These are phyloP conservation scores for Diaporthe ampelina DNA, from an alignment of 2,329 filamentous ascomycete genomes.

Conservation along the genomic window DNA sequence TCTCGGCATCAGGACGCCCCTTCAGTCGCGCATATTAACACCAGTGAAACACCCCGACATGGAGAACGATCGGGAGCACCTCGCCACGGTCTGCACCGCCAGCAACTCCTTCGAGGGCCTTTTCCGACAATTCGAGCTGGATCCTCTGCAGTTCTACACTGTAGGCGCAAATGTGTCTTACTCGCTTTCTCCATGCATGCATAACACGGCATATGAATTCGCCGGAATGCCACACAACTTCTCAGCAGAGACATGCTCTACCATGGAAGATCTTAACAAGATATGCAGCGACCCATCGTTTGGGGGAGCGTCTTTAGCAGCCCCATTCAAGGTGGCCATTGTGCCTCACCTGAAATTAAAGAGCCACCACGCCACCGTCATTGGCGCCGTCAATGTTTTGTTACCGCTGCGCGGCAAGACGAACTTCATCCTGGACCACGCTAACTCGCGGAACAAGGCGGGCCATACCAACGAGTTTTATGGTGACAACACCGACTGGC, in stretches of 20 bases:
- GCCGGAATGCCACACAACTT: slow-evolving; percentile 79
- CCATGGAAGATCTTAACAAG: slow-evolving; percentile 71
- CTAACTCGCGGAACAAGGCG: slow-evolving; percentile 70
- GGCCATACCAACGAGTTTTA: slow-evolving; percentile 75
- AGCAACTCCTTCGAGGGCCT: slow-evolving; percentile 70
- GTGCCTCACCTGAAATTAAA: slow-evolving; percentile 74
- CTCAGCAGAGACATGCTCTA: slow-evolving; percentile 69
- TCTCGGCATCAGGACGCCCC: slow-evolving; percentile 57
- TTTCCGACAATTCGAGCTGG: slow-evolving; percentile 72
- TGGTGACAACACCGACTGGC: slow-evolving; percentile 63
- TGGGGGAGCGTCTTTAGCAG: slow-evolving; percentile 74
- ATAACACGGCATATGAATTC: slow-evolving; percentile 75
- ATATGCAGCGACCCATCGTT: slow-evolving; percentile 73
- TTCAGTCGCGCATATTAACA: slow-evolving; percentile 65
- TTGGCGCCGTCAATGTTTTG: slow-evolving; percentile 80
- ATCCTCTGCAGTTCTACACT: slow-evolving; percentile 77
- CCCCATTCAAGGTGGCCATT: slow-evolving; percentile 79
- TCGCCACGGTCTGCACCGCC: slow-evolving; percentile 66
- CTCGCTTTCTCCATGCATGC: slow-evolving; percentile 80
- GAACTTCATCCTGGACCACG: slow-evolving; percentile 65
- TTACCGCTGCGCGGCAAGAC: slow-evolving; percentile 72
- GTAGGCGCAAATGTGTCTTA: slow-evolving; percentile 78
- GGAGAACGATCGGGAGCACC: slow-evolving; percentile 56
- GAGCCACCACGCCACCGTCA: slow-evolving; percentile 77
- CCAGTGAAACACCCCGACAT: slow-evolving; percentile 63